These are phyloP conservation scores for Nigrospora sphaerica DNA, from an alignment of 2,329 filamentous ascomycete genomes.

Conservation along the genomic window DNA sequence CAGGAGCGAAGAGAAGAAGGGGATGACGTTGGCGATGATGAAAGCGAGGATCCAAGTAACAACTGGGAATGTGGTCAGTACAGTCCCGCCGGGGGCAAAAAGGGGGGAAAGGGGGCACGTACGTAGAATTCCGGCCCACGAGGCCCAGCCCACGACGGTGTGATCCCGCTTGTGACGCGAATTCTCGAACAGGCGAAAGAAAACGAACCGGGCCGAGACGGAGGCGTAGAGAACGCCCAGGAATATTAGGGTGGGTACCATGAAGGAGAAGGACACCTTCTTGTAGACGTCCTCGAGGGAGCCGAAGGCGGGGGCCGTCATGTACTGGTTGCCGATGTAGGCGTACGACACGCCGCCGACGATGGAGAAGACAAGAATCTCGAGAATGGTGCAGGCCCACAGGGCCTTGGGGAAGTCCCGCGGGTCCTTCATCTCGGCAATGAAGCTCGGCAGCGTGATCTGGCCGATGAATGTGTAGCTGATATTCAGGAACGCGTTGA, in stretches of 20 bases:
- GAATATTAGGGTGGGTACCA: slow-evolving; percentile 93
- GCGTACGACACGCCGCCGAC: slow-evolving; percentile 77
- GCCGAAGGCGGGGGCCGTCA: slow-evolving; percentile 80
- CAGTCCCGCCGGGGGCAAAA: not conserved
- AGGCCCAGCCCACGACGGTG: slow-evolving; percentile 72
- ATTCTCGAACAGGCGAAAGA: slow-evolving; percentile 80
- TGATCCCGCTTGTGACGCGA: slow-evolving; percentile 75
- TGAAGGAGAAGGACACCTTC: slow-evolving; percentile 88
- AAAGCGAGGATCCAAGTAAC: slow-evolving; percentile 81
- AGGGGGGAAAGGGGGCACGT: slow-evolving; percentile 20
- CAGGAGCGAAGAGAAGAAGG: slow-evolving; percentile 78
- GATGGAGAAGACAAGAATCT: slow-evolving; percentile 78
- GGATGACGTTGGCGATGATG: slow-evolving; percentile 86
- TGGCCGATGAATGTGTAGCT: slow-evolving; percentile 95
- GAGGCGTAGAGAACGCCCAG: slow-evolving; percentile 86
- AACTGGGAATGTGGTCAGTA: slow-evolving; percentile 26
- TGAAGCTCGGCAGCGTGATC: slow-evolving; percentile 89
- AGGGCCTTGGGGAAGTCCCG: slow-evolving; percentile 89
- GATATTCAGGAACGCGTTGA: slow-evolving; percentile 91
- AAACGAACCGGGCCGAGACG: slow-evolving; percentile 82
- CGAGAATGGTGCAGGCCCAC: slow-evolving; percentile 82
- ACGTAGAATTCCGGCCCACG: slow-evolving; percentile 69
- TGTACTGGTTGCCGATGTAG: slow-evolving; percentile 87
- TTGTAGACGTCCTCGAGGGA: slow-evolving; percentile 73
- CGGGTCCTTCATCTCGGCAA: slow-evolving; percentile 80